Base-by-base conservation (phyloP, 208 protist genomes). In the Leishmania tropica region DNA sequence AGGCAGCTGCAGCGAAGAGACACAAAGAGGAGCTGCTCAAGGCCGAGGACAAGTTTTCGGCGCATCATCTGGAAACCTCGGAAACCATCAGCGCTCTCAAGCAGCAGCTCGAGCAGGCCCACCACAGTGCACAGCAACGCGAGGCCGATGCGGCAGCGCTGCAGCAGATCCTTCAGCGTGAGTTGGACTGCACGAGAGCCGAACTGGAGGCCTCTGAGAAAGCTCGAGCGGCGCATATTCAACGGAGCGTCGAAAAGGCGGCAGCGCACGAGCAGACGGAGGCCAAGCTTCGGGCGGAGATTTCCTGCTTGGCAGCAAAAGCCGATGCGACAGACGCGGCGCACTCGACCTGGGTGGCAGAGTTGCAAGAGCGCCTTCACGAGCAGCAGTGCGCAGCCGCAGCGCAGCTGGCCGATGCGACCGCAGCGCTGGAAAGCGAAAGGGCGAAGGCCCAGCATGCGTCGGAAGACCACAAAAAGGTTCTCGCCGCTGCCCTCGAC, bases 141-240 rank as follows among this genome's bases (percentile, higher is more conserved):
- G 68, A 60, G 47, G 35, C 42, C 2, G 45, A 47, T 17, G 37
- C 45, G 51, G 37, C 42, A 10, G 37, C 58, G n/a, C 42, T 70
- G 15, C 11, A 35, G 28, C 51, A 37, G 21, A 15, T 60, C 53
- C 71, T 77, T 42, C 40, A 82, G 58, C 31, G 31, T 2, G 42
- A 19, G 42, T 58, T 82, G 45, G 40, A 47, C 37, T 31, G 10
- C 13, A 31, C 62, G 2, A 70, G 60, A n/a, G 45, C 73, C 13
- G 78, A 78, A 58, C 60, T 83, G 40, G 45, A 56, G 11, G 74
- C 73, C 10, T 82, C 79, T 6, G 79, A 82, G 54, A 42, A 81
- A 42, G 48, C 62, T 42, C 77, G 77, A 51, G 40, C 51, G 45
- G 31, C 71, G 48, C 70, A 81, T 19, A 70, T 70, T 17, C 56